These are phyloP conservation scores for Pythium oligandrum DNA, from an alignment of 352 stramenopile species.

Conservation along the genomic window DNA sequence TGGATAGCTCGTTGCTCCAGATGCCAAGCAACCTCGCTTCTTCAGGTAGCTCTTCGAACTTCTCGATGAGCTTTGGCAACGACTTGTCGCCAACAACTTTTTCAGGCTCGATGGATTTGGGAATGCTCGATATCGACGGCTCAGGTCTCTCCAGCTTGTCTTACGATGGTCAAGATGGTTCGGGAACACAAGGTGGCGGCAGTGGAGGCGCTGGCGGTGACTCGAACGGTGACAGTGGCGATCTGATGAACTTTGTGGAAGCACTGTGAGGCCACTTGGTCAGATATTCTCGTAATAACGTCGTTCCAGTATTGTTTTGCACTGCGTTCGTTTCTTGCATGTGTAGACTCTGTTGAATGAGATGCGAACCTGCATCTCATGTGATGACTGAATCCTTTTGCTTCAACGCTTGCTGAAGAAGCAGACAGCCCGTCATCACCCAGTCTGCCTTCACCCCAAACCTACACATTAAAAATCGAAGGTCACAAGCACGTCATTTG, in stretches of 20 bases:
- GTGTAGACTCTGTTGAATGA: no score
- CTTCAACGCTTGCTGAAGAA: no score
- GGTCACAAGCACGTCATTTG: no score
- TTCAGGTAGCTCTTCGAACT: slow-evolving; percentile 28
- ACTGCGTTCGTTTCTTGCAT: no score
- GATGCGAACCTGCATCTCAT: no score
- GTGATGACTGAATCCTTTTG: no score
- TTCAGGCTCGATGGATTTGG: slow-evolving; percentile 47
- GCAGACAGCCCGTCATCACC: no score
- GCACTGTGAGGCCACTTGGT: slow-evolving; percentile 26
- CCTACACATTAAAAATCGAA: no score
- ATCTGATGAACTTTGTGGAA: slow-evolving; percentile 77
- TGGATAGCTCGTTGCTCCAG: slow-evolving; percentile 51
- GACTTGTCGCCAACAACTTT: slow-evolving; percentile 63
- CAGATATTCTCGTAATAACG: no score
- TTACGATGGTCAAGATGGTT: slow-evolving; percentile 34
- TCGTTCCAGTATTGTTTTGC: no score
- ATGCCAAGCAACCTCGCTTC: slow-evolving; percentile 47
- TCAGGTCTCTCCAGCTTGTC: slow-evolving; percentile 22
- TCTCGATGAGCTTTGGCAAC: slow-evolving; percentile 55
- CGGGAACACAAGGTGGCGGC: background rate
- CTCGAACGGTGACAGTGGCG: slow-evolving; percentile 27
- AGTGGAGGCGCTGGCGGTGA: slow-evolving; percentile 16
- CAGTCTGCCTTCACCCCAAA: no score
- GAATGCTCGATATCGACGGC: slow-evolving; percentile 60